Evolutionary conservation across 2,329 filamentous ascomycete genomes (phyloP).

Genomic region (Colletotrichum eremochloae): DNA sequence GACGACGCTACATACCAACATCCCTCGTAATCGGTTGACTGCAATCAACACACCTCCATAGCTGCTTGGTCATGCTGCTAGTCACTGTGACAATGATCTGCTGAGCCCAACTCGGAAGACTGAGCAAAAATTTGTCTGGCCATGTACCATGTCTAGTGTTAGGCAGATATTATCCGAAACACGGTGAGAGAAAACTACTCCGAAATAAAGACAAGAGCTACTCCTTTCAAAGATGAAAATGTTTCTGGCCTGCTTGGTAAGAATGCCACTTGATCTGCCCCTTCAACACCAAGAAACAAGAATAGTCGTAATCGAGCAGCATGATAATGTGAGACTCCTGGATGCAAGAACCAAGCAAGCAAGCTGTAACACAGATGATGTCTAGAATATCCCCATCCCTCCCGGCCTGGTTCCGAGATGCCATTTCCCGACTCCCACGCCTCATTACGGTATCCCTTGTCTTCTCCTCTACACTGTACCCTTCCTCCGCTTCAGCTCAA

Average conservation of each 20-base stretch:
- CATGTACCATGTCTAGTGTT: too few species aligned
- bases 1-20: too few species aligned
- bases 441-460: background rate
- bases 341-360: background rate
- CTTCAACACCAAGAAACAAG: background rate
- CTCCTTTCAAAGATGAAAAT: too few species aligned
- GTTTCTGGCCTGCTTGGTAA: background rate
- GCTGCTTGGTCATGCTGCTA: too few species aligned
- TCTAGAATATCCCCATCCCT: background rate
- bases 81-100: too few species aligned
- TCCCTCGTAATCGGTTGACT: too few species aligned
- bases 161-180: too few species aligned
- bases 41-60: too few species aligned
- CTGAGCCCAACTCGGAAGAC: too few species aligned
- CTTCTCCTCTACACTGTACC: conserved; percentile 19
- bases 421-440: background rate
- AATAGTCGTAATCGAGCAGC: background rate
- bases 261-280: background rate
- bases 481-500: conserved; percentile 49
- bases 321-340: background rate
- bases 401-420: background rate
- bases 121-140: too few species aligned
- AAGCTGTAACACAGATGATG: background rate
- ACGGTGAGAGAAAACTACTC: too few species aligned
- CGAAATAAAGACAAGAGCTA: too few species aligned